These are phyloP conservation scores for Hypoxylon rickii DNA, from an alignment of 495 filamentous ascomycete genomes.

Conservation along the genomic window DNA sequence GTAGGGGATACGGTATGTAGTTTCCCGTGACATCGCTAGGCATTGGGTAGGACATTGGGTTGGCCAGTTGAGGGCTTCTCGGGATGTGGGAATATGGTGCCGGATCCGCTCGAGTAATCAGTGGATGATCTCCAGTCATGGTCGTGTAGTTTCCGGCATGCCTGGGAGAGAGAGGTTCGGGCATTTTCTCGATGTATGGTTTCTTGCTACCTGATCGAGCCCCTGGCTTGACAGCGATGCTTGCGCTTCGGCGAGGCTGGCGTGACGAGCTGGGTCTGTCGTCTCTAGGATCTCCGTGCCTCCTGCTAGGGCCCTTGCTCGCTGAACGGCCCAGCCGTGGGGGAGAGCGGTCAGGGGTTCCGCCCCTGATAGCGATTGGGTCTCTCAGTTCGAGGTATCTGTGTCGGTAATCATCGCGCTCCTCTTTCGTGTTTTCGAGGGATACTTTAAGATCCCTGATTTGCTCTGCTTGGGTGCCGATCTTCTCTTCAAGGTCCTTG, in stretches of 20 bases:
- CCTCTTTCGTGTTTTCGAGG: constrained; percentile 8
- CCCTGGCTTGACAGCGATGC: constrained; percentile 19
- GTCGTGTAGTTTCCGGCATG: constrained; percentile 18
- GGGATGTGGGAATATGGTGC: constrained; percentile 8
- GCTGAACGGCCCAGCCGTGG: constrained; percentile 13
- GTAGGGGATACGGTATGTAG: constrained; percentile 25
- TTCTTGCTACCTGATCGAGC: constrained; percentile 24
- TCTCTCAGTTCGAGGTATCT: constrained; percentile 16
- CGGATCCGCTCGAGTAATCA: constrained; percentile 6
- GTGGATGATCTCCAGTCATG: not conserved
- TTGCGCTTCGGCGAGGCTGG: constrained; percentile 26
- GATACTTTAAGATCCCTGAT: constrained; percentile 11
- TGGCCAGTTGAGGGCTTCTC: constrained; percentile 4
- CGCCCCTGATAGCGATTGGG: constrained; percentile 24
- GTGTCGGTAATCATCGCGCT: constrained; percentile 21
- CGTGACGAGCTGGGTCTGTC: constrained; percentile 16
- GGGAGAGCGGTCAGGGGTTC: constrained; percentile 25
- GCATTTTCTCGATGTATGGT: constrained; percentile 40
- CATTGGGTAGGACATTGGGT: not conserved
- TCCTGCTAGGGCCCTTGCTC: constrained; percentile 26
- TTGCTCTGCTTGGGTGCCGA: constrained; percentile 5
- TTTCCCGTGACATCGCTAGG: constrained; percentile 6
- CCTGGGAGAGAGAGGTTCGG: constrained; percentile 8
- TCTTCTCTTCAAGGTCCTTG: constrained; percentile 25
- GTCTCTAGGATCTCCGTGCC: constrained; percentile 11